Evolutionary conservation across 441 rosid genomes (phyloP), one percentile per base, ranked within the genome.

Genomic region (Populus hybrid): DNA sequence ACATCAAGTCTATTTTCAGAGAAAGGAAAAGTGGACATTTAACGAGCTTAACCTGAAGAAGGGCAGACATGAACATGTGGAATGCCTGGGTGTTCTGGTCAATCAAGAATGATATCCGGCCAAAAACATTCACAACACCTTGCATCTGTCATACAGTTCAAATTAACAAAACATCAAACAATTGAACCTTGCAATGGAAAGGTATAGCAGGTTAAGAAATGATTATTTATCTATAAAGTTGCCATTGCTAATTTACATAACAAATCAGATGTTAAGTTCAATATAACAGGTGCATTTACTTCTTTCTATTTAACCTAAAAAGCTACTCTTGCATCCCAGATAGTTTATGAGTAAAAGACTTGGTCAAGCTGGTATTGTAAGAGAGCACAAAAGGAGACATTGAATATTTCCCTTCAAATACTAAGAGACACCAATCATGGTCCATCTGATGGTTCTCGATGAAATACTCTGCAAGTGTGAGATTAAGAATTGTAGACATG

Each of bases 1-100:
- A 9, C 2, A 28, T 11, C 40, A 32, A 9, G 23, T 28, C 32
- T 28, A 68, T 68, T 30, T 68, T 12, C 63, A 59, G 38, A 68
- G 53, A 30, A 36, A 21, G 26, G 53, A 32, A 50, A 61, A 24
- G 7, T n/a, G 9, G 28, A 35, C 28, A 7, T 26, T 69, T 14
- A 70, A 75, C 18, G 24, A 69, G 26, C 78, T 32, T 46, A 76
- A 96, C 98, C 99, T 94, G 98, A 82, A 96, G 98, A 85, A 96
- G 90, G 59, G 99, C 98, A 78, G 96, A 82, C 96, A 96, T 91
- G 83, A 96, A 96, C 94, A 94, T 86, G 84, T 92, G 98, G 84
- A 96, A 89, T 59, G 98, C 97, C 84, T 92, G 98, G 38, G 99
- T 94, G 84, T 96, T 96, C 84, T 96, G 98, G 82, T 94, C 99